These are phyloP conservation scores for Chlorella vulgaris DNA, from an alignment of 139 green algal species.

Conservation along the genomic window DNA sequence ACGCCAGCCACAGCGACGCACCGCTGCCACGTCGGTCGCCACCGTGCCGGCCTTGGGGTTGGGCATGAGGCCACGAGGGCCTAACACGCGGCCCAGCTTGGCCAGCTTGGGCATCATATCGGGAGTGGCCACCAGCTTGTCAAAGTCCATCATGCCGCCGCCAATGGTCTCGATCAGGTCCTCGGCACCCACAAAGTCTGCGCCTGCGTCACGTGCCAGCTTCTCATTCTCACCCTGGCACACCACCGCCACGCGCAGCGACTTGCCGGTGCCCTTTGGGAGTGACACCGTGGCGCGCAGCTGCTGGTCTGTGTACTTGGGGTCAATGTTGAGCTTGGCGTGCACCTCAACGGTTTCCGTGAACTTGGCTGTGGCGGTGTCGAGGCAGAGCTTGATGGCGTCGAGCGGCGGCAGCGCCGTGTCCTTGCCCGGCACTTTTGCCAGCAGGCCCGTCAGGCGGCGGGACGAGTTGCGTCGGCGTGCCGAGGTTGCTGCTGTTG, in stretches of 20 bases:
- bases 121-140: constrained; percentile 98
- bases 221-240: constrained; percentile 84
- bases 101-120: constrained; percentile 99
- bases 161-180: constrained; percentile 96
- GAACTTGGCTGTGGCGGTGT: constrained; percentile 91
- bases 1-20: too few relatives aligned
- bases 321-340: constrained; percentile 85
- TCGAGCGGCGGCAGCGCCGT: constrained; percentile 64
- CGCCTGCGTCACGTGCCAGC: constrained; percentile 86
- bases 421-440: constrained; percentile 39
- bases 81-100: constrained; percentile 95
- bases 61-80: constrained; percentile 96
- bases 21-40: constrained; percentile 90
- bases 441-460: constrained; percentile 24
- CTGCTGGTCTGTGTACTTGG: constrained; percentile 98
- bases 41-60: constrained; percentile 99
- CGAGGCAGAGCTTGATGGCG: constrained; percentile 70
- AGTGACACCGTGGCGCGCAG: constrained; percentile 95
- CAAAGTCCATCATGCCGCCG: constrained; percentile 97
- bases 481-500: not conserved
- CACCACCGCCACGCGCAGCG: constrained; percentile 92
- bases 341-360: constrained; percentile 97
- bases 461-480: constrained; percentile 33
- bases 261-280: constrained; percentile 91
- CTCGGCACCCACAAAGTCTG: constrained; percentile 90